phyloP scores from a whole-genome alignment of 2,329 filamentous ascomycete genomes.

The Xylaria multiplex region DNA sequence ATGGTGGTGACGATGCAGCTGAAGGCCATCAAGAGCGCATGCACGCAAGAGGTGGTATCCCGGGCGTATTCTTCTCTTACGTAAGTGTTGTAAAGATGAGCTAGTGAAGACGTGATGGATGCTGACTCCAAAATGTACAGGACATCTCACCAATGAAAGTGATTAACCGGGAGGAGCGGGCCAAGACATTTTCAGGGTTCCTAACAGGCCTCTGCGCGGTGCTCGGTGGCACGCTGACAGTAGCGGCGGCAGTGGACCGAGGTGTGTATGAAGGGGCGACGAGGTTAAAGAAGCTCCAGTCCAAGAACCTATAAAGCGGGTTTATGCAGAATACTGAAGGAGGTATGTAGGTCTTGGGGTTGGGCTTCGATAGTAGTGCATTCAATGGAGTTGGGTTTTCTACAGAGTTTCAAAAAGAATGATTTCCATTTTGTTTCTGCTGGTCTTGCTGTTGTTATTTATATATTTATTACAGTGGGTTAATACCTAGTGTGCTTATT shows the following conservation, averaged over 20 bases:
- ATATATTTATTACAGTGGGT: no score
- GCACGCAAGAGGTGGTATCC: conserved; percentile 91
- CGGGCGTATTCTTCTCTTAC: conserved; percentile 98
- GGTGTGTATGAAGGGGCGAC: conserved; percentile 88
- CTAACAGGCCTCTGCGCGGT: conserved; percentile 93
- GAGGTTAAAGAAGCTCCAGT: conserved; percentile 85
- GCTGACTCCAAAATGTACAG: conserved; percentile 53
- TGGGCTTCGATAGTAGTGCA: conserved; percentile 30
- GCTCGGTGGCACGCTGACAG: conserved; percentile 92
- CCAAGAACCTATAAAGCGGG: conserved; percentile 64
- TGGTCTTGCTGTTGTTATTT: no score
- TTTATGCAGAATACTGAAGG: conserved; percentile 35
- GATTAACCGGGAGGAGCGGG: conserved; percentile 90
- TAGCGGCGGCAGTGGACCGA: conserved; percentile 91
- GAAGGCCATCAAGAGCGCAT: conserved; percentile 93
- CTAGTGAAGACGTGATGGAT: background rate
- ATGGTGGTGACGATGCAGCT: conserved; percentile 82
- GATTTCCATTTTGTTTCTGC: background rate
- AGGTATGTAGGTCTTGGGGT: conserved; percentile 23
- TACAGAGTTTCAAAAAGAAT: conserved; percentile 23
- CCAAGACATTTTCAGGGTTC: conserved; percentile 92
- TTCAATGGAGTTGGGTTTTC: conserved; percentile 35
- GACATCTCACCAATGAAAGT: conserved; percentile 99
- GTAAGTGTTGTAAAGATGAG: conserved; percentile 62
- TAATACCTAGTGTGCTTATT: no score